Evolutionary conservation across 2,329 filamentous ascomycete genomes (phyloP), one percentile per base, ranked within the genome.

Genomic region (Beauveria scarabaeidicola): DNA sequence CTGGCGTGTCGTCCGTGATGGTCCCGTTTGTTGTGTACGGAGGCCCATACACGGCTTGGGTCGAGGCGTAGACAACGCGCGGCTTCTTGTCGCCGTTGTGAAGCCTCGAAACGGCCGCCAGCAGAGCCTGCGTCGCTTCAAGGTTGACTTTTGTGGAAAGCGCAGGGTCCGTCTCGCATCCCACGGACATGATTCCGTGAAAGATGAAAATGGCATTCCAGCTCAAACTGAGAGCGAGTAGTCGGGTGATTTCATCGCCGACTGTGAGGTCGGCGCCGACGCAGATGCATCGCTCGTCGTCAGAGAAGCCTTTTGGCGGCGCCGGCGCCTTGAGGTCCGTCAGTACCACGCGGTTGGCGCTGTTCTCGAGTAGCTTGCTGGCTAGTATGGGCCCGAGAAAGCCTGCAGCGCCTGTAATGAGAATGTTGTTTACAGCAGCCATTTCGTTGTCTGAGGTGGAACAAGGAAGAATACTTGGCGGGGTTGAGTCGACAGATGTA

Each of bases 331-430:
- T 70, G 19, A 86, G 74, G 64, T 87, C 84, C 11, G 81, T 83
- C 48, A 86, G 73, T 52, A 78, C 77, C 54, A 87, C 70, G 58
- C 77, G 72, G 21, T 76, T 58, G 8, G 64, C 68, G 1, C 67
- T 62, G 0, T 69, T 68, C 19, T 77, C 73, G 36, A 87, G 72
- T 3, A 87, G 76, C 40, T 81, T 78, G 54, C 76, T 75, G 3
- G 82, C 78, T 25, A 87, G 77, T 48, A 81, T 76, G 68, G 86
- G 84, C 66, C 84, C 84, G 60, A 88, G 81, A 68, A 87, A 87
- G 61, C 85, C 85, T 48, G 81, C 81, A 8, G 78, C 84, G 5
- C 85, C 84, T 10, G 84, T 87, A 65, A 87, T 84, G 67, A 87
- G 78, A 44, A 87, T 77, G n/a, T 63, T 65, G 61, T 64, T 66